Evolutionary conservation across 108 stramenopile species (phyloP), one percentile per base, ranked within the genome.

Genomic region (Discostella stelligeroides): DNA sequence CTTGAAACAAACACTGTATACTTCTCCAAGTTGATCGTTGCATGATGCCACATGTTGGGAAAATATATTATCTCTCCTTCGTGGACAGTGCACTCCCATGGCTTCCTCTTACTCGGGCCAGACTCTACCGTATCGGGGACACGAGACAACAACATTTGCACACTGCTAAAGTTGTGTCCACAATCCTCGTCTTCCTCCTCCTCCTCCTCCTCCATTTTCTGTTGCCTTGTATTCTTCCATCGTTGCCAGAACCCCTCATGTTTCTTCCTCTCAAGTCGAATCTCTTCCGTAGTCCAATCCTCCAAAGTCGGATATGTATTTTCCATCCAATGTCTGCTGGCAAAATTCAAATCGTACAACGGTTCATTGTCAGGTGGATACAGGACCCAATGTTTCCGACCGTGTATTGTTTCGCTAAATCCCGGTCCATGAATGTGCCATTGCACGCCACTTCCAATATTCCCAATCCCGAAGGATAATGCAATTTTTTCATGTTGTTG

Each of bases 1-100:
- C 90, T 83, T 4, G 91, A 92, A 7, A 97, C 84, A 79, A 95
- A 97, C n/a, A 82, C 90, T 8, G 94, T 97, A 66, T 95, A 95
- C 25, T 76, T 75, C 67, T 92, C 91, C 41, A 92, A 68, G 66
- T 97, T 97, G 69, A 97, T 88, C 13, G 92, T 97, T 0, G 94
- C 94, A 78, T 97, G 96, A 46, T 77, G 83, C 92, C 91, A 97
- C n/a, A 39, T 18, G 50, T 87, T 76, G 9, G 89, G 89, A 67
- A 96, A 94, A 69, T 97, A 97, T 24, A 97, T 79, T 43, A 95
- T 68, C 56, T 95, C 94, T 14, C 94, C 92, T 11, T 84, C 88
- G 55, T 83, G 27, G 24, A 97, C 64, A 21, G 88, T 90, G 56
- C 91, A 93, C 51, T 96, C 92, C 62, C 76, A 70, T 24, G 87